Conservation (phyloP, 2,329 filamentous ascomycete species). For the Talaromyces sp. region DNA sequence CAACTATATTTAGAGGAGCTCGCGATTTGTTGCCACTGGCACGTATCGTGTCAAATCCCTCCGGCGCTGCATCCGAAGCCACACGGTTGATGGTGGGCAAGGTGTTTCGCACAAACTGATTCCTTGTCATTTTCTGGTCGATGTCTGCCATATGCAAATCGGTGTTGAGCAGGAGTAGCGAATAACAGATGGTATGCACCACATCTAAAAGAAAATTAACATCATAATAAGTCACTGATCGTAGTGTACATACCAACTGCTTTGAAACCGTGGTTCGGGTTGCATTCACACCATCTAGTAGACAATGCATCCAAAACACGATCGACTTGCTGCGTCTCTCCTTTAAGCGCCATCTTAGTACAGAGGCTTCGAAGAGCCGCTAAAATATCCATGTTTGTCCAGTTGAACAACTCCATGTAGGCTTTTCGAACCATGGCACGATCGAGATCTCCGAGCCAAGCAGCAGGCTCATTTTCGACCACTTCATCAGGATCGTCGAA, state of each 20-base stretch:
- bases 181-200: constrained; percentile 96
- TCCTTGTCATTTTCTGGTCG: constrained; percentile 91
- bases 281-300: constrained; percentile 88
- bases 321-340: constrained; percentile 95
- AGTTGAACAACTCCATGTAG: constrained; percentile 92
- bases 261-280: constrained; percentile 90
- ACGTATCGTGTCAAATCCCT: constrained; percentile 59
- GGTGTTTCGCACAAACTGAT: constrained; percentile 94
- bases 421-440: constrained; percentile 60
- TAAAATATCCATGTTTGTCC: constrained; percentile 75
- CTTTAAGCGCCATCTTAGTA: constrained; percentile 74
- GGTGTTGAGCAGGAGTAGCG: constrained; percentile 89
- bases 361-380: constrained; percentile 76
- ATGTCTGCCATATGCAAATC: constrained; percentile 95
- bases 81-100: constrained; percentile 82
- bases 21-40: constrained; percentile 26
- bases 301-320: constrained; percentile 88
- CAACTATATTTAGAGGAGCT: constrained; percentile 36
- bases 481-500: constrained; percentile 78
- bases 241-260: constrained; percentile 62
- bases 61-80: constrained; percentile 67
- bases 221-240: constrained; percentile 25
- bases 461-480: constrained; percentile 71
- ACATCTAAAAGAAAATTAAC: constrained; percentile 59
- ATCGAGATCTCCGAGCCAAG: constrained; percentile 71